A percentile compares a stretch with the other conserved stretches of the same genome.
Evolutionary conservation across 257 asterid genomes (phyloP).

Genomic region (Solanum piurae): DNA sequence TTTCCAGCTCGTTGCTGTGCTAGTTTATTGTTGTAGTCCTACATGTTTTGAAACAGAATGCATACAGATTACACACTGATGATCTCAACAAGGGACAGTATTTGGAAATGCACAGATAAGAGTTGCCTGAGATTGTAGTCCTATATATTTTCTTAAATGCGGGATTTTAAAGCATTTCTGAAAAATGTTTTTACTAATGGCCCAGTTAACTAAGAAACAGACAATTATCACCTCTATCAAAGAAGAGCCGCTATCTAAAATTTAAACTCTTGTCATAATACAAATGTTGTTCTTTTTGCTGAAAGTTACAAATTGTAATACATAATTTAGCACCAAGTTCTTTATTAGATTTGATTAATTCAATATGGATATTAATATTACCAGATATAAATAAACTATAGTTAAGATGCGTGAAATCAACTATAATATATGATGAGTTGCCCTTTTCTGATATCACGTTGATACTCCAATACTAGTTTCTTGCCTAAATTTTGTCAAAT

Average conservation of each 20-base stretch:
- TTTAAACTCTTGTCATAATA: background rate
- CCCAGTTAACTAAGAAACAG: background rate
- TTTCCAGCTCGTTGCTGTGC: conserved; percentile 96
- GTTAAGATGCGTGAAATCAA: background rate
- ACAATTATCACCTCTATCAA: background rate
- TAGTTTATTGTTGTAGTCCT: conserved; percentile 87
- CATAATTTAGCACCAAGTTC: background rate
- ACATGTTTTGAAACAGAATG: background rate
- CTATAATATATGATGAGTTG: background rate
- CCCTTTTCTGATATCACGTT: background rate
- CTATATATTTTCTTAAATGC: background rate
- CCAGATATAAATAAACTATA: background rate
- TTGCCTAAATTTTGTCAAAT: background rate
- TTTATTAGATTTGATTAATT: background rate
- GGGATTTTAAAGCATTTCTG: background rate
- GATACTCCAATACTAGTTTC: background rate
- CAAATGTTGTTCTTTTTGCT: background rate
- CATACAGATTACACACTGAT: background rate
- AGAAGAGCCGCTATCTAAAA: background rate
- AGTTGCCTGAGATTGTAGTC: background rate
- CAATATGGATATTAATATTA: background rate
- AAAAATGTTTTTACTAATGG: background rate
- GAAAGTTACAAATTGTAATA: background rate
- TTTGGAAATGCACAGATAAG: background rate
- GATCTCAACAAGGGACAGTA: background rate